Percentiles rank a stretch among this genome's conserved stretches.
Conservation (phyloP, 2,329 filamentous ascomycete species). For the Aspergillus jensenii region DNA sequence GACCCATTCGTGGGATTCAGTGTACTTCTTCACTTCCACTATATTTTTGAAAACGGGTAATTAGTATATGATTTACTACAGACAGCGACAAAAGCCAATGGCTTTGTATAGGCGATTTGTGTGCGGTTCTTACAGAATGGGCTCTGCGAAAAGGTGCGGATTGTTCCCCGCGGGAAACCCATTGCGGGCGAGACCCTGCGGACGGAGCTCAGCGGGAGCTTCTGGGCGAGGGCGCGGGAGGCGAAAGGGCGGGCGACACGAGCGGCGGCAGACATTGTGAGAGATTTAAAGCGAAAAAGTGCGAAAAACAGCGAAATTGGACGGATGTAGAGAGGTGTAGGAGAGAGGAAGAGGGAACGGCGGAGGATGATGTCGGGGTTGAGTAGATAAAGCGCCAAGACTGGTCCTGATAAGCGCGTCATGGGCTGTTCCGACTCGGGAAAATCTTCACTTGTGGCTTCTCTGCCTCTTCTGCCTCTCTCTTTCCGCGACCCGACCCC, state of each 20-base stretch:
- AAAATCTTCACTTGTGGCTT: conserved; percentile 20
- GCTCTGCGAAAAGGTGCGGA: conserved; percentile 43
- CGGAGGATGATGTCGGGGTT: conserved; percentile 12
- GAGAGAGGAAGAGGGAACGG: conserved; percentile 7
- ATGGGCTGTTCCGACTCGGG: conserved; percentile 3
- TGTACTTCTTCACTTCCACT: conserved; percentile 73
- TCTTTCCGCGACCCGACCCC: conserved; percentile 19
- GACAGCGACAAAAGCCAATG: conserved; percentile 5
- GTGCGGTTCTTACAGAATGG: conserved; percentile 35
- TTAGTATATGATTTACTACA: conserved; percentile 21
- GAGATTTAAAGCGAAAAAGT: background rate
- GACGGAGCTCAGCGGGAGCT: conserved; percentile 32
- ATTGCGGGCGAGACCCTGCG: conserved; percentile 33
- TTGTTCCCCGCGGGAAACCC: conserved; percentile 44
- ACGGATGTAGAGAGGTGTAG: conserved; percentile 8
- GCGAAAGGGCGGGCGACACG: conserved; percentile 37
- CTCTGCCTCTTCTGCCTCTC: background rate
- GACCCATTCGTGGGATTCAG: conserved; percentile 98
- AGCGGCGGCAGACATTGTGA: conserved; percentile 40
- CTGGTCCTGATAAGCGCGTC: conserved; percentile 25
- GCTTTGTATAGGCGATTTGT: background rate
- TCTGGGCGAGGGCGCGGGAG: conserved; percentile 38
- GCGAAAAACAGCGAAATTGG: conserved; percentile 16
- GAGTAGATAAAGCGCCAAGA: conserved; percentile 19
- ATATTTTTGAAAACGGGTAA: conserved; percentile 16